Percentiles rank a stretch among this genome's conserved stretches.
Evolutionary conservation across 2,329 filamentous ascomycete species (phyloP).

Genomic region (Ramularia endophylla): DNA sequence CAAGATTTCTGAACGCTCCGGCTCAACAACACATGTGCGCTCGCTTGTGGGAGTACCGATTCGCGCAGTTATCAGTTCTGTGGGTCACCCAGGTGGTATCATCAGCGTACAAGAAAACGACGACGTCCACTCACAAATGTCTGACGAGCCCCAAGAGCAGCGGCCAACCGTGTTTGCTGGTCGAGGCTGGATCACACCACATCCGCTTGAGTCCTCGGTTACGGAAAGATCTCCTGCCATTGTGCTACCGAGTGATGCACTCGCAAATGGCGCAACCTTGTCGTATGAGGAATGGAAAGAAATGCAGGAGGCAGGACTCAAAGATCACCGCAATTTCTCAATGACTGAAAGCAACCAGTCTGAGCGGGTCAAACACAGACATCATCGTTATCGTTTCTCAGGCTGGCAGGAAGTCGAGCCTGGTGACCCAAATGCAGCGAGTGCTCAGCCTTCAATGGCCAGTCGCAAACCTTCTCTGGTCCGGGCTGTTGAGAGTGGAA

Average conservation of each 20-base stretch:
- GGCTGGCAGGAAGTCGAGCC: slow-evolving; percentile 7
- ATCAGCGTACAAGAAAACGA: slow-evolving; percentile 2
- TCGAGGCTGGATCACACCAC: slow-evolving; percentile 31
- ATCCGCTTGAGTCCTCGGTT: slow-evolving; percentile 24
- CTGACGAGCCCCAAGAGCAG: not conserved
- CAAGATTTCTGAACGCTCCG: no score
- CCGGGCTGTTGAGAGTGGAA: slow-evolving; percentile 5
- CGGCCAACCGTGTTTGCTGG: slow-evolving; percentile 25
- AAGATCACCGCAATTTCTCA: slow-evolving; percentile 16
- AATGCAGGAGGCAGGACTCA: slow-evolving; percentile 18
- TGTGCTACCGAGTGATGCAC: slow-evolving; percentile 15
- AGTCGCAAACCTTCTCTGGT: slow-evolving; percentile 3
- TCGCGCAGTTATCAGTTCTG: not conserved
- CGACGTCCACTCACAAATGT: not conserved
- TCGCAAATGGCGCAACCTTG: slow-evolving; percentile 17
- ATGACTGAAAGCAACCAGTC: slow-evolving; percentile 17
- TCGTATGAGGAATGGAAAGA: slow-evolving; percentile 26
- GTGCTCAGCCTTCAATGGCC: not conserved
- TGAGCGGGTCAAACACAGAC: slow-evolving; percentile 6
- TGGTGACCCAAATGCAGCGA: not conserved
- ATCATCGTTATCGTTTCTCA: slow-evolving; percentile 12
- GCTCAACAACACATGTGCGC: no score
- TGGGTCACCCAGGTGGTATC: not conserved
- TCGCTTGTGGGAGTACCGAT: not conserved
- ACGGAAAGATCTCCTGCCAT: slow-evolving; percentile 19